Base-by-base conservation (phyloP, 305 asterid genomes). In the Coffea humblotiana region DNA sequence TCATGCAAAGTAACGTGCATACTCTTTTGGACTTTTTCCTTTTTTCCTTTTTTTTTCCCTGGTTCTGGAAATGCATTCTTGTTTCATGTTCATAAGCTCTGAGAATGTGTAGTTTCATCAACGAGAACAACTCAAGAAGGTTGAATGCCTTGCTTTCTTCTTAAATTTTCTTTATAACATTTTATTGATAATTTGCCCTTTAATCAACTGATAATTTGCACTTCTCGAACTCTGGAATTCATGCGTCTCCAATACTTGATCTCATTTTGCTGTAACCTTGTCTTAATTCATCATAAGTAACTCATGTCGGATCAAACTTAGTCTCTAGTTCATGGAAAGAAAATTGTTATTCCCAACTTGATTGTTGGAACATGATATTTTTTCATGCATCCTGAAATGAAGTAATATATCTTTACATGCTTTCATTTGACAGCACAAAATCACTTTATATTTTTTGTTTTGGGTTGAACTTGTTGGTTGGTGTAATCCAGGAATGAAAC, bases 401-500 rank as follows among this genome's bases (percentile, higher is more conserved):
- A 27, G 49, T 43, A 32, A 21, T 10, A 48, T 13, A 37, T 64
- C 45, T 43, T 72, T 32, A 63, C 27, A 18, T 78, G 27, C 43
- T 51, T 49, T 29, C 54, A 12, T 32, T 68, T 58, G 32, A 29
- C 15, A 69, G 47, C 10, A 61, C 72, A 6, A 9, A 47, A 43
- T 76, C 60, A 13, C 72, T 37, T 52, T 63, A 43, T 76, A 45
- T 4, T 47, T 37, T 52, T 63, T 72, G 75, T 81, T 47, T 49
- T 49, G 11, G 14, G 15, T 9, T 49, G 54, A 49, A 49, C 10
- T 49, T 49, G 3, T 49, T 49, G 68, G 40, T n/a, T 76, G 74
- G 70, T 63, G 74, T 63, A 82, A 66, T 85, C 84, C 96, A 96
- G 99, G 97, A 96, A 96, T 84, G 99, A 96, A 93, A 92, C 98